These are phyloP conservation scores for Pogostemon cablin DNA, from an alignment of 257 asterid species.

Conservation along the genomic window DNA sequence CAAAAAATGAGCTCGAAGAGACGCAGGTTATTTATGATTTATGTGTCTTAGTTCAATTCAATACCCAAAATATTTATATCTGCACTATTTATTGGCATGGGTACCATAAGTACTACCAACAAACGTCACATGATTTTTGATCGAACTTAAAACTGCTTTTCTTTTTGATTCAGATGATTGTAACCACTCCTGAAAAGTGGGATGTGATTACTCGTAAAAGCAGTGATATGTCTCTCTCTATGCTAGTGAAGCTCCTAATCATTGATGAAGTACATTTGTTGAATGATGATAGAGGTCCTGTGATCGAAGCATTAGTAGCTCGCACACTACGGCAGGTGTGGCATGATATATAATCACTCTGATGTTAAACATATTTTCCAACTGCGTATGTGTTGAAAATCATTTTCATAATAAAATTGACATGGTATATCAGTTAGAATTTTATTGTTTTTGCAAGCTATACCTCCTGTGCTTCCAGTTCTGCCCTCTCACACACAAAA, in stretches of 20 bases:
- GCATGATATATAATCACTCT: slow-evolving; percentile 24
- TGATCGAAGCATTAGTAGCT: slow-evolving; percentile 97
- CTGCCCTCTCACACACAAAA: slow-evolving; percentile 2
- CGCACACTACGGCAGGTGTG: slow-evolving; percentile 98
- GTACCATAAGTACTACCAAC: slow-evolving; percentile 1
- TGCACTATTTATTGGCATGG: slow-evolving; percentile 8
- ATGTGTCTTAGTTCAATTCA: slow-evolving; percentile 26
- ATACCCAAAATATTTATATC: neutral
- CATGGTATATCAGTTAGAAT: neutral
- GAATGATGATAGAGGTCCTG: slow-evolving; percentile 98
- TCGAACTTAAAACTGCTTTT: slow-evolving; percentile 12
- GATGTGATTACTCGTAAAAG: slow-evolving; percentile 99
- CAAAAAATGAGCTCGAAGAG: slow-evolving; percentile 86
- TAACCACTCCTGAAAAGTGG: slow-evolving; percentile 99
- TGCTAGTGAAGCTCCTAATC: slow-evolving; percentile 97
- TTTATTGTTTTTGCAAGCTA: neutral
- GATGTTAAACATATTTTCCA: slow-evolving; percentile 15
- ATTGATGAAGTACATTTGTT: slow-evolving; percentile 96
- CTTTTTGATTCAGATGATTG: slow-evolving; percentile 78
- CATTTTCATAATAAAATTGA: neutral
- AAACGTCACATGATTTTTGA: slow-evolving; percentile 26
- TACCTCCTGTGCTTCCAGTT: slow-evolving; percentile 14
- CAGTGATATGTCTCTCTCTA: slow-evolving; percentile 95
- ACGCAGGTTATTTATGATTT: slow-evolving; percentile 67
- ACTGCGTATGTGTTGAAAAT: neutral